These are phyloP conservation scores for Trichosporon inkin DNA, from an alignment of 1,284 basidiomycete species.

Conservation along the genomic window DNA sequence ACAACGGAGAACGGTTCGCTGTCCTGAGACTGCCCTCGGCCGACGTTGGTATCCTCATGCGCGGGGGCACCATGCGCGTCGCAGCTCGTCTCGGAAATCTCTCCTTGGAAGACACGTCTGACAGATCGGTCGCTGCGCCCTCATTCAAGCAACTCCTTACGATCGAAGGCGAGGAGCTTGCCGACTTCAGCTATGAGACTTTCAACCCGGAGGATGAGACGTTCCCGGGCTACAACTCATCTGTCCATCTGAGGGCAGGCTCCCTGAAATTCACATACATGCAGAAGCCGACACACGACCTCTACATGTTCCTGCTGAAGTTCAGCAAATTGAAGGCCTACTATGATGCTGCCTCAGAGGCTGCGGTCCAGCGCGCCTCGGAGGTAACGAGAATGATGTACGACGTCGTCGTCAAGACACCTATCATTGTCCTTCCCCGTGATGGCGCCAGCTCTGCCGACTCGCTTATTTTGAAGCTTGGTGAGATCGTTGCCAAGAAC, in stretches of 20 bases:
- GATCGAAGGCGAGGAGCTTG: slow-evolving; percentile 93
- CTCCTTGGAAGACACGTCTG: slow-evolving; percentile 74
- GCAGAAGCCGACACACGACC: slow-evolving; percentile 77
- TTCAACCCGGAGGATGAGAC: slow-evolving; percentile 62
- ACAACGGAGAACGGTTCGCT: slow-evolving; percentile 68
- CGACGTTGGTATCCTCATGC: slow-evolving; percentile 75
- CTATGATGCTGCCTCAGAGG: slow-evolving; percentile 89
- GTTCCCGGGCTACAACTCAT: slow-evolving; percentile 81
- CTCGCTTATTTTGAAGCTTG: slow-evolving; percentile 74
- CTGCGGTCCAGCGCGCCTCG: slow-evolving; percentile 84
- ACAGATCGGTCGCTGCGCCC: slow-evolving; percentile 57
- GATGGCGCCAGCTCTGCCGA: slow-evolving; percentile 64
- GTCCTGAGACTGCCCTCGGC: slow-evolving; percentile 90
- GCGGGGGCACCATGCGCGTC: slow-evolving; percentile 71
- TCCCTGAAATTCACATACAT: slow-evolving; percentile 88
- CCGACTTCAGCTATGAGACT: slow-evolving; percentile 92
- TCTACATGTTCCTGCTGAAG: slow-evolving; percentile 80
- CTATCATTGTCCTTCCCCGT: slow-evolving; percentile 85
- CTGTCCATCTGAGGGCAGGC: slow-evolving; percentile 78
- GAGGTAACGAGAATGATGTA: slow-evolving; percentile 85
- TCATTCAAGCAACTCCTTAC: slow-evolving; percentile 81
- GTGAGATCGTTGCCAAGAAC: slow-evolving; percentile 84
- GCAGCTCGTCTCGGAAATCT: slow-evolving; percentile 82
- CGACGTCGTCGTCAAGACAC: slow-evolving; percentile 83
- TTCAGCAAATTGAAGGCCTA: slow-evolving; percentile 87